Evolutionary conservation across 352 stramenopile species (phyloP).

Genomic region (Globisporangium cederbergense): DNA sequence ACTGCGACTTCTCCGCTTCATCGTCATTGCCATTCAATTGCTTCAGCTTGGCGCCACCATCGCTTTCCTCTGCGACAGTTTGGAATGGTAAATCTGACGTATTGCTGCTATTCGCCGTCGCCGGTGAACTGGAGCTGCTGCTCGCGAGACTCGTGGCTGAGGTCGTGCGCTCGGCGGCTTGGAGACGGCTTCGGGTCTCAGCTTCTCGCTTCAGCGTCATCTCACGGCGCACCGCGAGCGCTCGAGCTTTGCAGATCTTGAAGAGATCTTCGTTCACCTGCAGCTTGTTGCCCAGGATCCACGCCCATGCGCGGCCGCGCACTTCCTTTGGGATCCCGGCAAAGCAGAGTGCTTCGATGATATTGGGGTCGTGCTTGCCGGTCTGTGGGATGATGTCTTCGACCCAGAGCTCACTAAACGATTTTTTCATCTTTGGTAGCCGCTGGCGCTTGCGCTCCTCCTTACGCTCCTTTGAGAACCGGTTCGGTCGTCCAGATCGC

Average conservation of each 20-base stretch:
- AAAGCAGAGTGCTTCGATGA: slow-evolving; percentile 73
- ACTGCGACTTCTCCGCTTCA: slow-evolving; percentile 7
- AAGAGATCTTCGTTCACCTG: slow-evolving; percentile 87
- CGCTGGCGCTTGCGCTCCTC: slow-evolving; percentile 57
- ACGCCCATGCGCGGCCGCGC: slow-evolving; percentile 74
- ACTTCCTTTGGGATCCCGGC: slow-evolving; percentile 82
- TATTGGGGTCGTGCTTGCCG: slow-evolving; percentile 13
- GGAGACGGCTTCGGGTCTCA: slow-evolving; percentile 17
- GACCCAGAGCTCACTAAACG: slow-evolving; percentile 75
- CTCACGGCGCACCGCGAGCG: slow-evolving; percentile 69
- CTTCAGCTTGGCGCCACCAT: not conserved
- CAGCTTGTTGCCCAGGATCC: slow-evolving; percentile 75
- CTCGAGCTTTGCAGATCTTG: slow-evolving; percentile 71
- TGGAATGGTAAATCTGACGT: not conserved
- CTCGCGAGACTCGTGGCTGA: slow-evolving; percentile 7
- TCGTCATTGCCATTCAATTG: not conserved
- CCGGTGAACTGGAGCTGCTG: slow-evolving; percentile 20
- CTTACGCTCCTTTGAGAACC: slow-evolving; percentile 56
- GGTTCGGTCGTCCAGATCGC: slow-evolving; percentile 20
- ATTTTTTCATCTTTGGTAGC: slow-evolving; percentile 66
- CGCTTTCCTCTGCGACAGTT: not conserved
- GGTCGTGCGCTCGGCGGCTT: slow-evolving; percentile 10
- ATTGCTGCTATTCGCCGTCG: slow-evolving; percentile 12
- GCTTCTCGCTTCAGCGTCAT: slow-evolving; percentile 70
- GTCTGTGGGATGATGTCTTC: slow-evolving; percentile 51